These are phyloP conservation scores for Calonectria pteridis DNA, from an alignment of 2,329 filamentous ascomycete genomes.

Conservation along the genomic window DNA sequence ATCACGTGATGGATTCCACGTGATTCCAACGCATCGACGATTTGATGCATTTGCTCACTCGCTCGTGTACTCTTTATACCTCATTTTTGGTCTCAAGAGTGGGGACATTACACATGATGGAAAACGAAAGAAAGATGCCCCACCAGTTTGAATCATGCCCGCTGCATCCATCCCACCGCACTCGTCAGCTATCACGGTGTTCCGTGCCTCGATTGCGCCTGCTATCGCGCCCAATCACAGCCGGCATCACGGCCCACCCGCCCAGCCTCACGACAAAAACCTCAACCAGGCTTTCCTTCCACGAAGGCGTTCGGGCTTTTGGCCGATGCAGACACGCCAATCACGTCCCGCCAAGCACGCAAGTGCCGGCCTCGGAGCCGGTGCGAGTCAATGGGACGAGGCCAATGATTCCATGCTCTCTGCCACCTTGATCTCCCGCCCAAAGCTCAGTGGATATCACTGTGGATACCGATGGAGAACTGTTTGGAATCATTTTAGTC, in stretches of 20 bases:
- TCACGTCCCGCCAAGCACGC: not conserved
- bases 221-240: not conserved
- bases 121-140: not conserved
- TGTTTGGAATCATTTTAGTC: conserved; percentile 14
- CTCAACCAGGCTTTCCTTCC: not conserved
- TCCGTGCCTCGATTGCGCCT: not conserved
- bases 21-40: too few relatives aligned
- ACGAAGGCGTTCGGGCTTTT: not conserved
- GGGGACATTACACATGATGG: not conserved
- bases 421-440: not conserved
- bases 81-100: not conserved
- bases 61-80: not conserved
- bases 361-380: not conserved
- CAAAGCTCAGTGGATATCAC: conserved; percentile 1
- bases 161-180: not conserved
- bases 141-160: not conserved
- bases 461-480: conserved; percentile 6
- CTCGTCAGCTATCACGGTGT: not conserved
- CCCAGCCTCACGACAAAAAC: not conserved
- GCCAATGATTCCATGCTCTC: not conserved
- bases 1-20: too few relatives aligned
- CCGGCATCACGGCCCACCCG: not conserved
- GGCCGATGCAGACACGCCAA: not conserved
- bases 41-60: not conserved
- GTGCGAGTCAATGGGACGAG: not conserved